These are phyloP conservation scores for Calonectria leucothoes DNA, from an alignment of 2,329 filamentous ascomycete genomes.

Conservation along the genomic window DNA sequence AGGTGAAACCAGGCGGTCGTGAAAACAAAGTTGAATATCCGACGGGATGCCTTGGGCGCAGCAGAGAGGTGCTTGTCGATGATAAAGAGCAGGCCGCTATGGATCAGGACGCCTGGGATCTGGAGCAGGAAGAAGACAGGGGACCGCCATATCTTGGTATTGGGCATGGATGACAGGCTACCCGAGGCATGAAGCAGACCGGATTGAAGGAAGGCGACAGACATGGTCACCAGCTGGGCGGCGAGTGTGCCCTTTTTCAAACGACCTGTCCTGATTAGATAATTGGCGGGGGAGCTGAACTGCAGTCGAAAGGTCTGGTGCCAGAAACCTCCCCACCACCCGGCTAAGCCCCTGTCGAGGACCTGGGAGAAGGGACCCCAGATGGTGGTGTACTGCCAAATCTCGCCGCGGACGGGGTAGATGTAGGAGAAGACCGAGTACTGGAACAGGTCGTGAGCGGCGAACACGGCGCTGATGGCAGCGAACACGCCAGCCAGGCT, in stretches of 20 bases:
- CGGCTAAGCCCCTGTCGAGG: conserved; percentile 77
- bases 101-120: conserved; percentile 71
- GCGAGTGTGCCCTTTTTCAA: conserved; percentile 47
- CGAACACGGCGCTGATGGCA: conserved; percentile 71
- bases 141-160: conserved; percentile 62
- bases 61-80: conserved; percentile 51
- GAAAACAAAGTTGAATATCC: conserved; percentile 70
- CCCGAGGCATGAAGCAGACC: conserved; percentile 78
- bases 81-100: conserved; percentile 56
- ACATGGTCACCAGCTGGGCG: conserved; percentile 43
- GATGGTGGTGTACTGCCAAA: conserved; percentile 66
- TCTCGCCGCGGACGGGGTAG: conserved; percentile 62
- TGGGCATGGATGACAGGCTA: conserved; percentile 73
- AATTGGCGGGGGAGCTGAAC: conserved; percentile 71
- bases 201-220: conserved; percentile 69
- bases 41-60: conserved; percentile 59
- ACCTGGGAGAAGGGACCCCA: conserved; percentile 68
- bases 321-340: conserved; percentile 90
- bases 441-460: conserved; percentile 68
- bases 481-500: conserved; percentile 67
- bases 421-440: conserved; percentile 60
- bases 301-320: conserved; percentile 88
- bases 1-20: conserved; percentile 74
- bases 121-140: conserved; percentile 80
- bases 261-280: conserved; percentile 55